These are phyloP conservation scores for Paraphoma chrysanthemicola DNA, from an alignment of 2,329 filamentous ascomycete species.

Conservation along the genomic window DNA sequence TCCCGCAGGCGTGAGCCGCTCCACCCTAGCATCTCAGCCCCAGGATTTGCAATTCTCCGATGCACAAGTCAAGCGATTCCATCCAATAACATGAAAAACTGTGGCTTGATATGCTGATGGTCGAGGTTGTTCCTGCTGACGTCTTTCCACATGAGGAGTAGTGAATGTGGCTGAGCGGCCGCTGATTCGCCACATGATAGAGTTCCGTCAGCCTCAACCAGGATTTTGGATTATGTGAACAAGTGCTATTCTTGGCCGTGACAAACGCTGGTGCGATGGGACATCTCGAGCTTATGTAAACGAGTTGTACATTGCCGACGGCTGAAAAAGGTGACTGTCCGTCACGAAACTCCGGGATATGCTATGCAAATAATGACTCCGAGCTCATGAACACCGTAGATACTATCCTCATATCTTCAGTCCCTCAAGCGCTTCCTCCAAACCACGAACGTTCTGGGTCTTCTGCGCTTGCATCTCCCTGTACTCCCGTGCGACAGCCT, in stretches of 20 bases:
- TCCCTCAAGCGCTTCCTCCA: slow-evolving; percentile 30
- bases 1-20: background rate
- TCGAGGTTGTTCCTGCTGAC: slow-evolving; percentile 8
- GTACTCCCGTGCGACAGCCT: slow-evolving; percentile 69
- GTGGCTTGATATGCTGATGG: slow-evolving; percentile 4
- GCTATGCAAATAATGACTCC: too few species aligned
- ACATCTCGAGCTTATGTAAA: too few species aligned
- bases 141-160: slow-evolving; percentile 13
- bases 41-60: slow-evolving; percentile 8
- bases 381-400: background rate
- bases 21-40: slow-evolving; percentile 2
- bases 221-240: background rate
- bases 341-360: too few species aligned
- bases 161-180: slow-evolving; percentile 13
- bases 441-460: slow-evolving; percentile 14
- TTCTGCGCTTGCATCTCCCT: slow-evolving; percentile 53
- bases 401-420: slow-evolving; percentile 24
- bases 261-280: too few species aligned
- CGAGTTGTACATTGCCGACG: too few species aligned
- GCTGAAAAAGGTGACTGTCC: too few species aligned
- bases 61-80: background rate
- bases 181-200: slow-evolving; percentile 7
- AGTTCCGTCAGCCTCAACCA: background rate
- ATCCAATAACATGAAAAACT: slow-evolving; percentile 1
- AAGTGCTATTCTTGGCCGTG: background rate